Conservation (phyloP, 345 rosid genomes). For the Hibiscus syriacus region DNA sequence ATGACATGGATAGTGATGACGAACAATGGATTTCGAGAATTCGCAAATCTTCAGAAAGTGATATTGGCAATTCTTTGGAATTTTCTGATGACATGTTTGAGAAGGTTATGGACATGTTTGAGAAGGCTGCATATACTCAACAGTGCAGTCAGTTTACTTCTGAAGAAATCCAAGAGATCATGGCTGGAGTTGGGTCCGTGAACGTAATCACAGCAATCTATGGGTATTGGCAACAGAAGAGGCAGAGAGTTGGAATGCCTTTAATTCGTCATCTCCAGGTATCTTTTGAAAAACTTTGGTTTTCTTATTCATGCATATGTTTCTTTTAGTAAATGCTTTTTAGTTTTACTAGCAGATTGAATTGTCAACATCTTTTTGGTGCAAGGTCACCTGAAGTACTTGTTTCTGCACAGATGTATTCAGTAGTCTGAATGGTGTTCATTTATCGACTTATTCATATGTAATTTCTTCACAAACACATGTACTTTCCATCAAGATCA, state of each 20-base stretch:
- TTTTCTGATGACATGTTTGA: slow-evolving; percentile 62
- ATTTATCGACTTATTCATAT: neutral
- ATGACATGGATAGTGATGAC: slow-evolving; percentile 98
- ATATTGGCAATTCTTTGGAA: slow-evolving; percentile 27
- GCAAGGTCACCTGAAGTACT: neutral
- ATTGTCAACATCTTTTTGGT: neutral
- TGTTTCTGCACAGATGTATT: neutral
- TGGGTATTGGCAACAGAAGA: slow-evolving; percentile 74
- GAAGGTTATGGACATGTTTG: slow-evolving; percentile 74
- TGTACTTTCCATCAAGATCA: neutral
- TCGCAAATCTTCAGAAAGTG: slow-evolving; percentile 33
- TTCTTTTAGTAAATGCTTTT: neutral
- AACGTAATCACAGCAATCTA: slow-evolving; percentile 41
- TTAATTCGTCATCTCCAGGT: slow-evolving; percentile 96
- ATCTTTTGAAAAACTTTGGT: slow-evolving; percentile 5
- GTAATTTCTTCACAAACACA: neutral
- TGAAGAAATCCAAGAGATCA: slow-evolving; percentile 60
- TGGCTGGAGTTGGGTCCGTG: slow-evolving; percentile 47
- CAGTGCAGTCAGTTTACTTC: slow-evolving; percentile 57
- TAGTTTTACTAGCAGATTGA: neutral
- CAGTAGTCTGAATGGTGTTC: neutral
- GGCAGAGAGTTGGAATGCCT: slow-evolving; percentile 79
- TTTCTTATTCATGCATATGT: neutral
- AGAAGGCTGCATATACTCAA: slow-evolving; percentile 76
- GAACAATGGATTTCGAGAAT: slow-evolving; percentile 56